Conservation (phyloP, 2,329 filamentous ascomycete genomes). For the Diplocarpon mali region DNA sequence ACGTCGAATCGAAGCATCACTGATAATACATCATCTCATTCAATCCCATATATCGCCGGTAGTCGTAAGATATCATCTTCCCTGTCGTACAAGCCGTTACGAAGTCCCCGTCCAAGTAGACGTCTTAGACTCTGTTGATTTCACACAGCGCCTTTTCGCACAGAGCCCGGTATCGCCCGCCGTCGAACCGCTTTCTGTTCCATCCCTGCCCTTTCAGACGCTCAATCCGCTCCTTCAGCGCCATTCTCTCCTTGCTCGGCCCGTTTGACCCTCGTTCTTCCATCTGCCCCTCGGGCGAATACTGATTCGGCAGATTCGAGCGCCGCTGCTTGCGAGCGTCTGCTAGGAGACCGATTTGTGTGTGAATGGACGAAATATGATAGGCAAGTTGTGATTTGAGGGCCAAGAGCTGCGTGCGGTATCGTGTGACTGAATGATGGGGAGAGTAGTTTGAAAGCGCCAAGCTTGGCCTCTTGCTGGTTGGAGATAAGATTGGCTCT, state of each 20-base stretch:
- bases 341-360: slow-evolving; percentile 14
- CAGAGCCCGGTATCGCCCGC: slow-evolving; percentile 17
- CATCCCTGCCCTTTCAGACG: slow-evolving; percentile 15
- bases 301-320: slow-evolving; percentile 12
- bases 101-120: background rate
- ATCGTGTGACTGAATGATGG: slow-evolving; percentile 11
- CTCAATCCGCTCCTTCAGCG: slow-evolving; percentile 13
- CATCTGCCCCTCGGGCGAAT: background rate
- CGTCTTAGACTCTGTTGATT: slow-evolving; percentile 5
- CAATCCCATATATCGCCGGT: too few relatives aligned
- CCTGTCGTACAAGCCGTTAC: too few relatives aligned
- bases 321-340: slow-evolving; percentile 11
- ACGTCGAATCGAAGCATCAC: too few relatives aligned
- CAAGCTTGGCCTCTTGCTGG: too few relatives aligned
- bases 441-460: too few relatives aligned
- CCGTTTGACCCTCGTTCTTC: background rate
- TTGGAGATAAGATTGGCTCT: background rate
- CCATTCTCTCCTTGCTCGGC: slow-evolving; percentile 7
- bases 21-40: too few relatives aligned
- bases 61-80: too few relatives aligned
- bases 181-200: slow-evolving; percentile 20
- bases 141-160: slow-evolving; percentile 21
- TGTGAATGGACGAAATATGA: slow-evolving; percentile 15
- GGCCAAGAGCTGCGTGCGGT: slow-evolving; percentile 13
- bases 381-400: slow-evolving; percentile 15